These are phyloP conservation scores for Phytophthora chlamydospora DNA, from an alignment of 352 stramenopile genomes.

Conservation along the genomic window DNA sequence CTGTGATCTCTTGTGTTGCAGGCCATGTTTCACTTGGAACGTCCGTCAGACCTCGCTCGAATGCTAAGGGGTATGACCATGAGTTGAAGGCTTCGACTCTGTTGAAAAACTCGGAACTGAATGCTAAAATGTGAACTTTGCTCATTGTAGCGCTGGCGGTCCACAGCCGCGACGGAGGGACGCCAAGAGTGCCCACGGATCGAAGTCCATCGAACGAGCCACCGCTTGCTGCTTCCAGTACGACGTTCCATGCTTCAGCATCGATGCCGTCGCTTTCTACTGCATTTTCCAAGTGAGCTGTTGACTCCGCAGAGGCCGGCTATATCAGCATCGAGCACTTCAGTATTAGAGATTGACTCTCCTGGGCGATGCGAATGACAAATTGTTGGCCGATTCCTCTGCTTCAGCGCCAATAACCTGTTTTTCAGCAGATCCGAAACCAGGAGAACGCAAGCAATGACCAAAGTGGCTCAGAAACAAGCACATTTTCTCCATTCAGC, in stretches of 20 bases:
- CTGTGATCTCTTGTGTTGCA: conserved; percentile 21
- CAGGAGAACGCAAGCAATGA: too few species aligned
- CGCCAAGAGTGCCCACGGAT: conserved; percentile 16
- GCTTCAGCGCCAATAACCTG: too few species aligned
- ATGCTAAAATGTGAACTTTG: conserved; percentile 8
- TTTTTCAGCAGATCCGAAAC: too few species aligned
- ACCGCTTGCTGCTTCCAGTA: not conserved
- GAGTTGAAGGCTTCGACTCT: conserved; percentile 1
- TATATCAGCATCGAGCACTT: too few species aligned
- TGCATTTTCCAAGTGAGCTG: conserved; percentile 20
- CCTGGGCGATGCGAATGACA: not conserved
- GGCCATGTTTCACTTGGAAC: conserved; percentile 79
- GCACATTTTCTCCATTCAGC: too few species aligned
- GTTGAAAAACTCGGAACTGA: not conserved
- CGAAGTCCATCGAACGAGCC: conserved; percentile 21
- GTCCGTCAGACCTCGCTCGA: conserved; percentile 59
- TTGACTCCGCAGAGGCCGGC: not conserved
- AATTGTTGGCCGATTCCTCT: not conserved
- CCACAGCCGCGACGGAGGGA: conserved; percentile 61
- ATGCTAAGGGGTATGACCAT: conserved; percentile 57
- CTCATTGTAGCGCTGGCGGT: conserved; percentile 47
- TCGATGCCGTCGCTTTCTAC: conserved; percentile 33
- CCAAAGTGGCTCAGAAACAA: too few species aligned
- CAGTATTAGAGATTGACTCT: too few species aligned
- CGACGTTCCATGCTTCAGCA: conserved; percentile 19